Evolutionary conservation across 2,329 filamentous ascomycete genomes (phyloP).

Genomic region (Penicillium psychrosexuale): DNA sequence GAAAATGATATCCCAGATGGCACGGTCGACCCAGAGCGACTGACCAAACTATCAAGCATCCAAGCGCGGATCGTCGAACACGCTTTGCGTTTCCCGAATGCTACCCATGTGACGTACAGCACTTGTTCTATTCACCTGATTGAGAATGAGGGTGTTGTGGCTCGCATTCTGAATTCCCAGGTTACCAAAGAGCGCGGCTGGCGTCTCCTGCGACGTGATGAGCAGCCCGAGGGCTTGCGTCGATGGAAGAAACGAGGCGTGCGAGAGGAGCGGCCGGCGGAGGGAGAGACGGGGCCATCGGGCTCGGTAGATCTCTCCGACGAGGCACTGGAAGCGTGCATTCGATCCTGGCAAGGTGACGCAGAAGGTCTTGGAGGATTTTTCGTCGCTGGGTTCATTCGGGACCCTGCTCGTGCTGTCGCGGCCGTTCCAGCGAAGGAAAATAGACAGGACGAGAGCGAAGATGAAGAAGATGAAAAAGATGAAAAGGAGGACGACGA

Average conservation of each 20-base stretch:
- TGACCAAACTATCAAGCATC: conserved; percentile 73
- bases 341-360: conserved; percentile 77
- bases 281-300: conserved; percentile 6
- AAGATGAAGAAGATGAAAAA: conserved; percentile 11
- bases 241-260: conserved; percentile 70
- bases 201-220: conserved; percentile 67
- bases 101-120: conserved; percentile 78
- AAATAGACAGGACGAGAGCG: conserved; percentile 21
- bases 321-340: conserved; percentile 65
- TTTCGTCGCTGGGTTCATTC: conserved; percentile 84
- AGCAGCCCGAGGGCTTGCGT: conserved; percentile 73
- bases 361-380: conserved; percentile 88
- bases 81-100: conserved; percentile 75
- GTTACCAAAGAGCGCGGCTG: conserved; percentile 68
- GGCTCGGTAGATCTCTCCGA: conserved; percentile 41
- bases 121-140: conserved; percentile 85
- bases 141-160: conserved; percentile 86
- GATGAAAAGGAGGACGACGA: conserved; percentile 29
- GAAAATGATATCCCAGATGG: conserved; percentile 37
- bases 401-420: conserved; percentile 50
- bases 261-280: conserved; percentile 37
- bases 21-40: conserved; percentile 60
- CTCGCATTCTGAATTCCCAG: conserved; percentile 65
- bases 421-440: background rate
- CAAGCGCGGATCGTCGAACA: conserved; percentile 80